These are phyloP conservation scores for Suhomyces emberorum DNA, from an alignment of 805 yeast genomes.

Conservation along the genomic window DNA sequence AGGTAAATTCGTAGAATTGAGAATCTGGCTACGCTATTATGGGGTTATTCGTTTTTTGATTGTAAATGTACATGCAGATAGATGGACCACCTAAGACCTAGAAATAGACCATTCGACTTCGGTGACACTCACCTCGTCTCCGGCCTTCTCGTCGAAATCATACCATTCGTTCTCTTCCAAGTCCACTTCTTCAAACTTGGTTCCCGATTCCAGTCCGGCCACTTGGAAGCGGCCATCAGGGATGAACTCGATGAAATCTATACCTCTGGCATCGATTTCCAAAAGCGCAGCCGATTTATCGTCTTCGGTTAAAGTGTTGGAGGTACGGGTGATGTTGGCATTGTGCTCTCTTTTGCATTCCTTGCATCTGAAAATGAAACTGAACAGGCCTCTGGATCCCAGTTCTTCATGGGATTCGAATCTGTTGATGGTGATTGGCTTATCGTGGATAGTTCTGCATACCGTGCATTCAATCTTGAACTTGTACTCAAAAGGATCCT, in stretches of 20 bases:
- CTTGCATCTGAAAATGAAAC: slow-evolving; percentile 73
- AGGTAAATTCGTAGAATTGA: too few relatives aligned
- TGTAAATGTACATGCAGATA: too few relatives aligned
- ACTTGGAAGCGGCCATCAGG: slow-evolving; percentile 65
- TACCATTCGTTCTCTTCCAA: slow-evolving; percentile 85
- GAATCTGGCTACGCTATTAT: too few relatives aligned
- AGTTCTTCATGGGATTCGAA: slow-evolving; percentile 62
- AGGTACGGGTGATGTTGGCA: slow-evolving; percentile 30
- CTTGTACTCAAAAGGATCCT: slow-evolving; percentile 67
- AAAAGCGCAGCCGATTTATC: slow-evolving; percentile 49
- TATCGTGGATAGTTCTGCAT: slow-evolving; percentile 76
- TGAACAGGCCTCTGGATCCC: slow-evolving; percentile 80
- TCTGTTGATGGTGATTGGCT: slow-evolving; percentile 64
- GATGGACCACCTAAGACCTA: neutral
- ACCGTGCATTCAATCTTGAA: slow-evolving; percentile 72
- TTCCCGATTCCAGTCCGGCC: slow-evolving; percentile 47
- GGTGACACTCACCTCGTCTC: slow-evolving; percentile 75
- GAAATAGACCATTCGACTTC: slow-evolving; percentile 65
- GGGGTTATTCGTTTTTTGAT: too few relatives aligned
- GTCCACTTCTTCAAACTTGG: slow-evolving; percentile 62
- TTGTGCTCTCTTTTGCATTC: slow-evolving; percentile 50
- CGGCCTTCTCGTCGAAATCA: slow-evolving; percentile 87
- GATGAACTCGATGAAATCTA: slow-evolving; percentile 64
- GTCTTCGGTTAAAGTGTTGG: slow-evolving; percentile 35
- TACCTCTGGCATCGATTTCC: slow-evolving; percentile 82